phyloP scores from a whole-genome alignment of 306 rosid species.

The Rubus parviflorus region DNA sequence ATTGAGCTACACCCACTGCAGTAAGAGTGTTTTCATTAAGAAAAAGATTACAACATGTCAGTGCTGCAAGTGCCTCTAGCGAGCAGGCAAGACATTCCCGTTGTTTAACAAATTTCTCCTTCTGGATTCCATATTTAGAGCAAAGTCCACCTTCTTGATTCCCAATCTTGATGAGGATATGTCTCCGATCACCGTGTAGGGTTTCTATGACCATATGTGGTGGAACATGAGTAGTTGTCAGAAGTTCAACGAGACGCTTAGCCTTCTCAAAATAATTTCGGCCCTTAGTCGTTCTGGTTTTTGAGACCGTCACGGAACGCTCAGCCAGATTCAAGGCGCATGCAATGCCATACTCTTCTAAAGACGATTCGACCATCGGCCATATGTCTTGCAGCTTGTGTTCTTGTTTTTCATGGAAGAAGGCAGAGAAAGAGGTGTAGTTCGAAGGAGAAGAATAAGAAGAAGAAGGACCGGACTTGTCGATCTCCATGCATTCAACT shows the following conservation, averaged over 20 bases:
- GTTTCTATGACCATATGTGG: background rate
- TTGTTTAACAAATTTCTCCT: background rate
- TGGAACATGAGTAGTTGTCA: background rate
- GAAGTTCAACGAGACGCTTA: background rate
- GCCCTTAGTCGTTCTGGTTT: background rate
- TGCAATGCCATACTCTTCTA: too few relatives aligned
- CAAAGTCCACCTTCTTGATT: background rate
- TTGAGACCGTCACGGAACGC: background rate
- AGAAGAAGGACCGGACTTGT: background rate
- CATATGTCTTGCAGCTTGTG: background rate
- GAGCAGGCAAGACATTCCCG: background rate
- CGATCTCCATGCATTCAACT: background rate
- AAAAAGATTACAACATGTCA: background rate
- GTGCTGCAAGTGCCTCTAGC: background rate
- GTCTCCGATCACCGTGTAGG: background rate
- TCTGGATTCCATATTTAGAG: background rate
- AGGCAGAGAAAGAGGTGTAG: background rate
- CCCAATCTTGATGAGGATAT: background rate
- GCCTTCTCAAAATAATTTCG: background rate
- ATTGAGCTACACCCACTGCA: background rate
- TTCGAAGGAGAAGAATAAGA: background rate
- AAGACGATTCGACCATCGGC: too few relatives aligned
- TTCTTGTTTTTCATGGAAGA: background rate
- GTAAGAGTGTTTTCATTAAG: background rate
- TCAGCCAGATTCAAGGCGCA: background rate